Evolutionary conservation across 495 filamentous ascomycete genomes (phyloP).

Genomic region (Xylona heveae): DNA sequence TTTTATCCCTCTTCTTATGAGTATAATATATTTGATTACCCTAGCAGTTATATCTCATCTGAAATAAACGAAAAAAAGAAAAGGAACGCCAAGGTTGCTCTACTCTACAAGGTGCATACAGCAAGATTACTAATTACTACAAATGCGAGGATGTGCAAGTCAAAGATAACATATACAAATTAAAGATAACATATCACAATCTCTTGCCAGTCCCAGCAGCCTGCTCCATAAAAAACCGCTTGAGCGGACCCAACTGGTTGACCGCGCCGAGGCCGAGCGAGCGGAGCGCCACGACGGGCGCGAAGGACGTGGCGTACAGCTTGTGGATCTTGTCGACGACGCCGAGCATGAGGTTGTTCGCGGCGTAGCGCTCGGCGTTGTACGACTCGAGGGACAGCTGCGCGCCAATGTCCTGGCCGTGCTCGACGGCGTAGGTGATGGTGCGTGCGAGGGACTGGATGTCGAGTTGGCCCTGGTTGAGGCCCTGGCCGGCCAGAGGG

Average conservation of each 20-base stretch:
- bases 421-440: constrained; percentile 53
- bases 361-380: constrained; percentile 50
- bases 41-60: too few species aligned
- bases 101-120: too few species aligned
- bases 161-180: too few species aligned
- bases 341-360: constrained; percentile 70
- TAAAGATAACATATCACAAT: too few species aligned
- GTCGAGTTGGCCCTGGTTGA: constrained; percentile 85
- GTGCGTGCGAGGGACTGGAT: constrained; percentile 50
- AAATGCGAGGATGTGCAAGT: too few species aligned
- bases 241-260: constrained; percentile 55
- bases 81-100: too few species aligned
- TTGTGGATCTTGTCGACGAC: constrained; percentile 89
- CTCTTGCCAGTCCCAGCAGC: constrained; percentile 36
- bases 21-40: too few species aligned
- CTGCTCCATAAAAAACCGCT: constrained; percentile 72
- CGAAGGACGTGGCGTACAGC: constrained; percentile 49
- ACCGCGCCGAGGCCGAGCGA: constrained; percentile 58
- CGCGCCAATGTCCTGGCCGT: constrained; percentile 69
- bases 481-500: constrained; percentile 80
- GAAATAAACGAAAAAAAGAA: too few species aligned
- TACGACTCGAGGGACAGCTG: constrained; percentile 60
- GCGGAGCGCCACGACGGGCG: constrained; percentile 56
- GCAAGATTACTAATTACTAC: too few species aligned
- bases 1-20: too few species aligned